Evolutionary conservation across 1,284 basidiomycete species (phyloP), one percentile per base, ranked within the genome.

Genomic region (Puccinia horiana): DNA sequence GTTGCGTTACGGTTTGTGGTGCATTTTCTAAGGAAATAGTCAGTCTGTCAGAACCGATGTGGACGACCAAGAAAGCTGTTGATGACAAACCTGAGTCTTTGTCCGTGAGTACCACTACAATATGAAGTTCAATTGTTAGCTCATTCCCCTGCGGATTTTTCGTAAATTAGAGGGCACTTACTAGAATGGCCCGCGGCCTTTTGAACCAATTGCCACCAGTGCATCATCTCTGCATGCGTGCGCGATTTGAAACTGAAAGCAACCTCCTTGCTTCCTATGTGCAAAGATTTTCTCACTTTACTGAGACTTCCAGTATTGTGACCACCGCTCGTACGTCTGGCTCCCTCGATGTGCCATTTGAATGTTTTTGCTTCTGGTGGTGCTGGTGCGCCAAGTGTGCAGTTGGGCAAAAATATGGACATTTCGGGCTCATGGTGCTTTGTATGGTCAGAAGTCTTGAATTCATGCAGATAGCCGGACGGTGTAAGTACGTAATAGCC

Each of bases 391-490:
- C 83, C 82, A 42, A 86, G 84, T 18, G 82, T 70, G 75, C 85
- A 85, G 61, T 85, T 84, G 37, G 85, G 85, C 11, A 86, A 82
- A 83, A 86, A 86, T 76, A 86, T 84, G 0, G 84, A 85, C 82
- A 86, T 83, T 40, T 63, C 69, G n/a, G 85, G 85, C 2, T 83
- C 80, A 65, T 82, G 76, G 35, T 83, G 82, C 77, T 85, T 83
- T 52, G 82, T 65, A 49, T 73, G 26, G 82, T 85, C 85, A 37
- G 58, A 83, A 32, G 84, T 82, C 37, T 76, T 82, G 67, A 84
- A 84, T 83, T 86, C 85, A 82, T 86, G 85, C 6, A 86, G 83
- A 83, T 85, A 86, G 35, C 85, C 85, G 12, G 85, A 85, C 8
- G 85, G 84, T 1, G 85, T 85, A 54, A 86, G 84, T 35, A 85